Conservation (phyloP, 2,329 filamentous ascomycete genomes). For the Mollisia scopiformis region DNA sequence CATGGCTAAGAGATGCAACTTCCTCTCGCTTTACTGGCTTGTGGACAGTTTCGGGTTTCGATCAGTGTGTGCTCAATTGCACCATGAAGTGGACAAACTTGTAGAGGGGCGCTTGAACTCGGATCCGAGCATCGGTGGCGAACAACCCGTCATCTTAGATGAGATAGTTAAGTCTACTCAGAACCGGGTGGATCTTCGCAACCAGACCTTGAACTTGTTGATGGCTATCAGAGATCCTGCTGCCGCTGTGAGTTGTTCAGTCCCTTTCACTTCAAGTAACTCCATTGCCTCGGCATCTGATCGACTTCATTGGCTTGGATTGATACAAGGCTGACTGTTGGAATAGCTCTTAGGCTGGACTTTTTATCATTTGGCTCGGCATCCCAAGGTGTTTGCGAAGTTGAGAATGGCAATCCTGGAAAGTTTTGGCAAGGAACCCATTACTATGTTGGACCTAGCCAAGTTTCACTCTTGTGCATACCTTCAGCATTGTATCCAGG, state of each 20-base stretch:
- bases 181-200: constrained; percentile 69
- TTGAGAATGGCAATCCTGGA: constrained; percentile 72
- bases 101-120: constrained; percentile 42
- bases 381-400: constrained; percentile 66
- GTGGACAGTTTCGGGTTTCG: background rate
- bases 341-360: constrained; percentile 72
- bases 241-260: too few relatives aligned
- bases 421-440: constrained; percentile 61
- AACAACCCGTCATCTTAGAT: constrained; percentile 73
- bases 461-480: constrained; percentile 87
- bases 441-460: constrained; percentile 63
- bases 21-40: background rate
- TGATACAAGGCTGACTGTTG: too few relatives aligned
- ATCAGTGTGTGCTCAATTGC: constrained; percentile 54
- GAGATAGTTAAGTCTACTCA: constrained; percentile 79
- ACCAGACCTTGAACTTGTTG: constrained; percentile 81
- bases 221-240: constrained; percentile 54
- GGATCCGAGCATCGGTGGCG: constrained; percentile 29
- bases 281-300: too few relatives aligned
- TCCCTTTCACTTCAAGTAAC: too few relatives aligned
- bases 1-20: background rate
- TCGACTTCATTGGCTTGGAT: too few relatives aligned
- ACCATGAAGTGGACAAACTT: constrained; percentile 58
- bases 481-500: constrained; percentile 45
- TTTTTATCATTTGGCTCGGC: constrained; percentile 75